phyloP scores from a whole-genome alignment of 345 rosid genomes.

The Eucalyptus lansdowneana region DNA sequence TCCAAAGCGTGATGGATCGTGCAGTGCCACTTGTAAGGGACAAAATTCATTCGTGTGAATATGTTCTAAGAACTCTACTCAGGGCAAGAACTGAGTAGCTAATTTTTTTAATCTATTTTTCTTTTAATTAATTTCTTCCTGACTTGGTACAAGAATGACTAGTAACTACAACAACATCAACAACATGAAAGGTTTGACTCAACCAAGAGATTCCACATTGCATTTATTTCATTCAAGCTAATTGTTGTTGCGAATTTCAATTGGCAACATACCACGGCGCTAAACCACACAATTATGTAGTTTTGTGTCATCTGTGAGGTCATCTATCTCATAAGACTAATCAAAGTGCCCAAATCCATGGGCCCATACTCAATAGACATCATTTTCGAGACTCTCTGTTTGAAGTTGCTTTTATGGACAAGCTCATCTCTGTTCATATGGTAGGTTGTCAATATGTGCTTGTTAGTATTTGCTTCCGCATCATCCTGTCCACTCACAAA shows the following conservation, averaged over 20 bases:
- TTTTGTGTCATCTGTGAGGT: neutral
- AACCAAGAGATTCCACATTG: neutral
- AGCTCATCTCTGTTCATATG: neutral
- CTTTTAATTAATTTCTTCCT: neutral
- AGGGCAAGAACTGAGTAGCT: too few relatives aligned
- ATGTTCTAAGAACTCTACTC: too few relatives aligned
- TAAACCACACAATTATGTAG: neutral
- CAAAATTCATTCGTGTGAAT: too few relatives aligned
- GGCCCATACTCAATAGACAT: neutral
- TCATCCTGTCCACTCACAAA: neutral
- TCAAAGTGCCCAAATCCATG: rapidly evolving
- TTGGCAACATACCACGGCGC: neutral
- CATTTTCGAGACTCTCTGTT: neutral
- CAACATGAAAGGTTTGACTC: neutral
- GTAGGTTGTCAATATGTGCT: neutral
- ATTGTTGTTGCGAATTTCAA: rapidly evolving
- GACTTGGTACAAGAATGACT: neutral
- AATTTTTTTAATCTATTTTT: neutral
- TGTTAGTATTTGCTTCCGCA: neutral
- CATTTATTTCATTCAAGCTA: neutral
- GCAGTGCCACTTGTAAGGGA: too few relatives aligned
- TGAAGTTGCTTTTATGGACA: neutral
- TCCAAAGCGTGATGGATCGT: too few relatives aligned
- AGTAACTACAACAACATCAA: neutral
- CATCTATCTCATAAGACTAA: neutral